A percentile compares a stretch with the other conserved stretches of the same genome.
Evolutionary conservation across 495 filamentous ascomycete species (phyloP).

Genomic region (Tuber microsphaerosporum): DNA sequence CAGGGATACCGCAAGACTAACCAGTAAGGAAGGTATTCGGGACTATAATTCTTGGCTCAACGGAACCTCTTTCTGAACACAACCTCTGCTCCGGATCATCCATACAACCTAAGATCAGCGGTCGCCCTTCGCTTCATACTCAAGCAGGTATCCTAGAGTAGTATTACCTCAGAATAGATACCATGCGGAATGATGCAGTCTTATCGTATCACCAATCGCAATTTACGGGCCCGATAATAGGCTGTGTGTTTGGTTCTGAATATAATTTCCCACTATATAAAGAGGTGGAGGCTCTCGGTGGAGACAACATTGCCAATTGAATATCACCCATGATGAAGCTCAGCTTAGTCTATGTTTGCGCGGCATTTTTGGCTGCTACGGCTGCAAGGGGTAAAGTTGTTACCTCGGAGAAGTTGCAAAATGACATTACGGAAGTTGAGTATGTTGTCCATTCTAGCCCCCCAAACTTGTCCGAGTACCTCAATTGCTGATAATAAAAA

Average conservation of each 20-base stretch:
- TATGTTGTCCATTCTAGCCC: slow-evolving; percentile 8
- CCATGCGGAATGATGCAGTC: not conserved
- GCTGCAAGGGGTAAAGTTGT: slow-evolving; percentile 21
- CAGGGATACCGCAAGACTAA: not conserved
- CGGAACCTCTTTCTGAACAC: slow-evolving; percentile 16
- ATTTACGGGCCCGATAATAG: not conserved
- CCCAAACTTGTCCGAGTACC: not conserved
- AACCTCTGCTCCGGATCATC: slow-evolving; percentile 11
- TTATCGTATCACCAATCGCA: not conserved
- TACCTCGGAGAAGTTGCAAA: slow-evolving; percentile 21
- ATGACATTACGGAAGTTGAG: slow-evolving; percentile 17
- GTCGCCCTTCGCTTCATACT: not conserved
- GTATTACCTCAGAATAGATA: not conserved
- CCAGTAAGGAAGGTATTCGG: slow-evolving; percentile 18
- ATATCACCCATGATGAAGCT: slow-evolving; percentile 13
- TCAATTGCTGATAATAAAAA: slow-evolving; percentile 13
- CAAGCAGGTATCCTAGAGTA: not conserved
- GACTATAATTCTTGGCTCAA: slow-evolving; percentile 13
- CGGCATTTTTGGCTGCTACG: slow-evolving; percentile 9
- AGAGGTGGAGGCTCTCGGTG: not conserved
- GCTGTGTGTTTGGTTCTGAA: not conserved
- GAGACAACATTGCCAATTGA: not conserved
- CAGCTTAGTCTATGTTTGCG: not conserved
- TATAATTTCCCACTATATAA: not conserved
- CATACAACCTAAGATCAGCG: not conserved